These are phyloP conservation scores for Akebia trifoliata DNA, from an alignment of 164 flowering plant genomes.

Conservation along the genomic window DNA sequence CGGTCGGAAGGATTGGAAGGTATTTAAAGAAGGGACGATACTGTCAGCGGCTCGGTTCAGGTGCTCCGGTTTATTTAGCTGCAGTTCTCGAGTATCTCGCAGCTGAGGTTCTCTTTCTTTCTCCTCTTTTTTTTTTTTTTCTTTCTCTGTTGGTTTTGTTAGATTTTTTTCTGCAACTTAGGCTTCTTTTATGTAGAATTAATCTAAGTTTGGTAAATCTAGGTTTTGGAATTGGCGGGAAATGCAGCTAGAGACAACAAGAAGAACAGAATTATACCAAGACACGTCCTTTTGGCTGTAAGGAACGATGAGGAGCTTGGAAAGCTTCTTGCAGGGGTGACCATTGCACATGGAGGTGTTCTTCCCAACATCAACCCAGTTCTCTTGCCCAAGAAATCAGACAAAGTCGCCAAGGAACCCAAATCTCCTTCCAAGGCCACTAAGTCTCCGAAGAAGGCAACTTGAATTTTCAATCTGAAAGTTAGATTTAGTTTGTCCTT, in stretches of 20 bases:
- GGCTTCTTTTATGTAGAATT: not conserved
- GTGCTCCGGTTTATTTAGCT: slow-evolving; percentile 70
- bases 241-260: slow-evolving; percentile 76
- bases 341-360: slow-evolving; percentile 75
- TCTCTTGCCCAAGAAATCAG: slow-evolving; percentile 59
- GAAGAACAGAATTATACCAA: slow-evolving; percentile 70
- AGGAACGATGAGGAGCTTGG: slow-evolving; percentile 83
- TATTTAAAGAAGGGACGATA: slow-evolving; percentile 33
- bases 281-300: slow-evolving; percentile 63
- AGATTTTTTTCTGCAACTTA: not conserved
- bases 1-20: slow-evolving; percentile 34
- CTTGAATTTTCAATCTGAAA: slow-evolving; percentile 24
- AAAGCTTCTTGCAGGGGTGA: slow-evolving; percentile 59
- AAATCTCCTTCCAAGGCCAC: slow-evolving; percentile 44
- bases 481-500: not conserved
- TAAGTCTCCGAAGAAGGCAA: slow-evolving; percentile 51
- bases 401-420: slow-evolving; percentile 39
- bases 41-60: slow-evolving; percentile 54
- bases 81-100: slow-evolving; percentile 69
- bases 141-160: not conserved
- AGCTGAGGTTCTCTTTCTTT: slow-evolving; percentile 42
- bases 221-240: slow-evolving; percentile 82
- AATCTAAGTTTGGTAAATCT: not conserved
- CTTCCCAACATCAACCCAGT: slow-evolving; percentile 71
- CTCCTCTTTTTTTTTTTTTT: not conserved